Conservation (phyloP, 2,329 filamentous ascomycete genomes). For the Phialophora macrospora region DNA sequence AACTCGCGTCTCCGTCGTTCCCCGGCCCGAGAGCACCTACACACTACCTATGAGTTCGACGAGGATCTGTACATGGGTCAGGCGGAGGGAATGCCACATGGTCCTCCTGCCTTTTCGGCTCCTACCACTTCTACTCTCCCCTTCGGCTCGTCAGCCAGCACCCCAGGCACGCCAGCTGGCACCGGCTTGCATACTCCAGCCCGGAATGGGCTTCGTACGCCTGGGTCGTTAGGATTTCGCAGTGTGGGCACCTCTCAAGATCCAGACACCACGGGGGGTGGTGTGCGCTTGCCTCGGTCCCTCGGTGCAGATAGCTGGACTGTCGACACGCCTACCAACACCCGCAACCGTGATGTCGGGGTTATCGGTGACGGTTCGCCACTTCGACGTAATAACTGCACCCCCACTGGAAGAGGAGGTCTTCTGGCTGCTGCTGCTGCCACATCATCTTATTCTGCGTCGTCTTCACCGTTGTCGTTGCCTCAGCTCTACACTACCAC, state of each 20-base stretch:
- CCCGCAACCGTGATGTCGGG: neutral
- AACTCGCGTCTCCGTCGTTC: neutral
- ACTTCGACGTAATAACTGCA: neutral
- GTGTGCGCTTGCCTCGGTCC: neutral
- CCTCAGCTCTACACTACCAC: neutral
- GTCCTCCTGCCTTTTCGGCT: neutral
- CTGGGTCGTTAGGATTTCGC: neutral
- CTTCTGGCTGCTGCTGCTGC: neutral
- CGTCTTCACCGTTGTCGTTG: neutral
- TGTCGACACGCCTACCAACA: neutral
- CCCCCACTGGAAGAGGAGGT: neutral
- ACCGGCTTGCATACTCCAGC: neutral
- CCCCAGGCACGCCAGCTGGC: neutral
- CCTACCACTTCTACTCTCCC: neutral
- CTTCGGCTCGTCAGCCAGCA: neutral
- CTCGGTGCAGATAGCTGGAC: neutral
- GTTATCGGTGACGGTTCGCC: neutral
- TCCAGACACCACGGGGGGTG: neutral
- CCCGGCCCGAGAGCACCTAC: conserved; percentile 1
- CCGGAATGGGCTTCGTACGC: neutral
- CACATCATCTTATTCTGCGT: neutral
- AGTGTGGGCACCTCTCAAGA: neutral
- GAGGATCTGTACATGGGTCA: neutral
- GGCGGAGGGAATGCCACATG: neutral
- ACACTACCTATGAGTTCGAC: conserved; percentile 1